These are phyloP conservation scores for Spathaspora sp. DNA, from an alignment of 1,139 yeast genomes.

Conservation along the genomic window DNA sequence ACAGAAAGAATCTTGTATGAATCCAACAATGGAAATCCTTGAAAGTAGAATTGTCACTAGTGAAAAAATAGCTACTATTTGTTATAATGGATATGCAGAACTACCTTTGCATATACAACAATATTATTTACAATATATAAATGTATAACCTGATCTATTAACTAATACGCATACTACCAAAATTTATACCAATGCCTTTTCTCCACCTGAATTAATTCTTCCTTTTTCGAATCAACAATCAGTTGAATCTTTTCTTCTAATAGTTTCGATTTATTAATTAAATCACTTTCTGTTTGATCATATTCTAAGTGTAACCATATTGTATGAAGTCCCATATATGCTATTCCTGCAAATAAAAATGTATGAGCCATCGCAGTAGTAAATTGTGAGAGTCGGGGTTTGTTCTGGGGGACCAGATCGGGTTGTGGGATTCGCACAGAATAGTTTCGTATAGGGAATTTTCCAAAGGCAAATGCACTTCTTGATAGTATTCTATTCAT, in stretches of 20 bases:
- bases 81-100: not conserved
- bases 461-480: not conserved
- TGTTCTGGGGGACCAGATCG: constrained; percentile 10
- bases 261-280: constrained; percentile 22
- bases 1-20: not conserved
- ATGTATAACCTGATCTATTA: not conserved
- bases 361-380: constrained; percentile 39
- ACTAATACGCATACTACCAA: constrained; percentile 4
- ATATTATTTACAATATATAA: not conserved
- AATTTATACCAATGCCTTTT: constrained; percentile 5
- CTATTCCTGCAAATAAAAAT: constrained; percentile 40
- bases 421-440: not conserved
- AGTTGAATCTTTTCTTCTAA: constrained; percentile 33
- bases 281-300: constrained; percentile 25
- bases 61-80: not conserved
- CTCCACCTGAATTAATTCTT: constrained; percentile 14
- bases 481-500: constrained; percentile 1
- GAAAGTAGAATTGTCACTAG: not conserved
- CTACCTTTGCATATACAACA: not conserved
- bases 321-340: constrained; percentile 38
- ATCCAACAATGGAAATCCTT: not conserved
- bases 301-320: constrained; percentile 34
- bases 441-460: not conserved
- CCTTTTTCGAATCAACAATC: constrained; percentile 30
- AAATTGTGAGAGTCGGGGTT: constrained; percentile 41